Base-by-base conservation (phyloP, 805 yeast species). In the Metschnikowia anglica region DNA sequence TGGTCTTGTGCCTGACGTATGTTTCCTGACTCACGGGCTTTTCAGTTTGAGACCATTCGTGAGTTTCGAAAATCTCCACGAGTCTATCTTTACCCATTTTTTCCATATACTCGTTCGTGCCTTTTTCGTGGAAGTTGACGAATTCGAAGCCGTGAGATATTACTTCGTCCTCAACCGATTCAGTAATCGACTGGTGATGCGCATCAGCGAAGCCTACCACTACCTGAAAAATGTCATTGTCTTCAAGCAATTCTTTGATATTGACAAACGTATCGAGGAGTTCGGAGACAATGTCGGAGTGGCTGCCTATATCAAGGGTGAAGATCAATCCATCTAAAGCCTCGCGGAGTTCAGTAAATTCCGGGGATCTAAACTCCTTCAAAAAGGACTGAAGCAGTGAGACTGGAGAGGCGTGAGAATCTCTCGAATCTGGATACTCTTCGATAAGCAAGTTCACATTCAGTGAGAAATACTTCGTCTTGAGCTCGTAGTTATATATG, bases 271-370 rank as follows among this genome's bases (percentile, higher is more conserved):
- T n/a, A 10, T 25, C 43, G 18, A 63, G 40, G 12, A 58, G 47
- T 23, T 37, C n/a, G 6, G 51, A 54, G 4, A 65, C 63, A 3
- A 46, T 34, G 9, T 58, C 54, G 15, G 49, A 55, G 5, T 42
- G 29, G 4, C 16, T 10, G 29, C 16, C 25, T 32, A 63, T 37
- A 45, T 68, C 62, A 11, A 76, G 27, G 1, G 77, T 69, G 45
- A 74, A 59, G 2, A 77, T 57, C 9, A 76, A 21, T 1, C 81
- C 82, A 32, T 71, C 74, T 2, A 77, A 31, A 1, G 55, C 72
- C 16, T 71, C 76, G 19, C 81, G 56, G 25, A 77, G 53, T 40
- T 75, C 81, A 18, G 44, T 51, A 43, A 57, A 62, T 28, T 74
- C 79, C 0, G 52, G 61, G 1, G 58, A 40, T 8, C 32, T 11